These are phyloP conservation scores for Hypoxylon trugodes DNA, from an alignment of 495 filamentous ascomycete genomes.

Conservation along the genomic window DNA sequence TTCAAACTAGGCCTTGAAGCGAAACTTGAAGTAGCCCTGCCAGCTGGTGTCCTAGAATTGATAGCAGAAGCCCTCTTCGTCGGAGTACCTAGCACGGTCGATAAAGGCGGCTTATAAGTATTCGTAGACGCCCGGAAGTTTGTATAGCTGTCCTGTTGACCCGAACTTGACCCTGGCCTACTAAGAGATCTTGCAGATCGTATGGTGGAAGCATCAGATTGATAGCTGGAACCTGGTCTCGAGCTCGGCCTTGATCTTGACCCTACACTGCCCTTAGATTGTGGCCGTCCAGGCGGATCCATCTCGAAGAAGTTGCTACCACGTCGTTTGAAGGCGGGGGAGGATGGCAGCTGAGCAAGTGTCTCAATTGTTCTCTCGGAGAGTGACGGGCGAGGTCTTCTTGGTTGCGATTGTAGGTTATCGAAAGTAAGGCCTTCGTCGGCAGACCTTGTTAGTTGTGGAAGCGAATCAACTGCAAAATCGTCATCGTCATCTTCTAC, in stretches of 20 bases:
- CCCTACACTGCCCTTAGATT: slow-evolving; percentile 48
- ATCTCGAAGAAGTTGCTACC: slow-evolving; percentile 51
- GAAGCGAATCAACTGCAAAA: slow-evolving; percentile 35
- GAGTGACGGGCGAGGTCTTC: slow-evolving; percentile 49
- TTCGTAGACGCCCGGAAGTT: slow-evolving; percentile 46
- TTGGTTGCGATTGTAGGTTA: slow-evolving; percentile 19
- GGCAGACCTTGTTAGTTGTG: slow-evolving; percentile 31
- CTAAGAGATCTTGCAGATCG: slow-evolving; percentile 45
- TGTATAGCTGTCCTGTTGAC: slow-evolving; percentile 42
- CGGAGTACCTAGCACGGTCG: slow-evolving; percentile 49
- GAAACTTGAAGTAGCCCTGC: slow-evolving; percentile 11
- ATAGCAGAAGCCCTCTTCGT: slow-evolving; percentile 38
- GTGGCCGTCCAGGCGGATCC: slow-evolving; percentile 28
- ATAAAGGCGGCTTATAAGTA: slow-evolving; percentile 47
- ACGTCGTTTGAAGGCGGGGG: slow-evolving; percentile 52
- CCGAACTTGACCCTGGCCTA: slow-evolving; percentile 53
- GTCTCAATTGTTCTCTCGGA: slow-evolving; percentile 60
- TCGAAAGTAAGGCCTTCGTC: slow-evolving; percentile 41
- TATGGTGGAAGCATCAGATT: slow-evolving; percentile 49
- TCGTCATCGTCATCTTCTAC: slow-evolving; percentile 19
- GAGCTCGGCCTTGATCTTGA: slow-evolving; percentile 54
- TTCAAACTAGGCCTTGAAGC: slow-evolving; percentile 24
- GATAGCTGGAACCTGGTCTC: slow-evolving; percentile 55
- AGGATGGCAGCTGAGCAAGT: slow-evolving; percentile 55
- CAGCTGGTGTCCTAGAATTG: slow-evolving; percentile 35